Evolutionary conservation across 768 basidiomycete genomes (phyloP).

Genomic region (Auricularia heimuer): DNA sequence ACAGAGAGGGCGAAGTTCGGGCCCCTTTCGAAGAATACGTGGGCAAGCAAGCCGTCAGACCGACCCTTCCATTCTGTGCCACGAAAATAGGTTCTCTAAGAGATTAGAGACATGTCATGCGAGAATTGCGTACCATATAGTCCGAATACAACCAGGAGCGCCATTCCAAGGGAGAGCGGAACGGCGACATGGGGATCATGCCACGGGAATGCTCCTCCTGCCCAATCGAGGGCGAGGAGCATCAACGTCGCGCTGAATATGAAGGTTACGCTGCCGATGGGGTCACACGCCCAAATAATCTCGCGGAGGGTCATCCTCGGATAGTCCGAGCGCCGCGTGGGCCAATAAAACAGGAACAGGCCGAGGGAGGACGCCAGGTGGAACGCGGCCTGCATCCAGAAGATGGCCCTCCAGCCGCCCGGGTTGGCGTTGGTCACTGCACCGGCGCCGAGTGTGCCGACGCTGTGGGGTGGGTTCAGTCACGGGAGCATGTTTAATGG

Average conservation of each 20-base stretch:
- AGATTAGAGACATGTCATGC: too few relatives aligned
- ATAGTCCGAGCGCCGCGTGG: neutral
- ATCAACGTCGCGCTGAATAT: conserved; percentile 3
- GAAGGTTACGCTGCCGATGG: conserved; percentile 7
- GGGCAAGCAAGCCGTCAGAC: conserved; percentile 6
- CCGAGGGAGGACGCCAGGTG: conserved; percentile 2
- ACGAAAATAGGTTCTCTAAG: neutral
- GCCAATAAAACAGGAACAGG: conserved; percentile 2
- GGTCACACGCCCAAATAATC: conserved; percentile 7
- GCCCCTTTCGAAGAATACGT: conserved; percentile 7
- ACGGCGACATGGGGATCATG: conserved; percentile 3
- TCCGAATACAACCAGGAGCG: conserved; percentile 7
- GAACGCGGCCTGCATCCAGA: conserved; percentile 8
- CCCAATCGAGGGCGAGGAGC: conserved; percentile 8
- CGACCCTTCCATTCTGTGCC: conserved; percentile 7
- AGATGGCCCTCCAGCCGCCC: conserved; percentile 7
- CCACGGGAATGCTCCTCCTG: conserved; percentile 7
- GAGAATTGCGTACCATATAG: neutral
- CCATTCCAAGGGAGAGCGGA: conserved; percentile 7
- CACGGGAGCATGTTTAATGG: neutral
- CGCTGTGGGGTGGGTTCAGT: neutral
- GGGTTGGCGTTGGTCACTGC: conserved; percentile 5
- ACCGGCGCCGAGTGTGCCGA: neutral
- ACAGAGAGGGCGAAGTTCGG: conserved; percentile 6
- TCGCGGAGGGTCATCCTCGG: conserved; percentile 7